These are phyloP conservation scores for Puccinia coronata DNA, from an alignment of 1,284 basidiomycete genomes.

Conservation along the genomic window DNA sequence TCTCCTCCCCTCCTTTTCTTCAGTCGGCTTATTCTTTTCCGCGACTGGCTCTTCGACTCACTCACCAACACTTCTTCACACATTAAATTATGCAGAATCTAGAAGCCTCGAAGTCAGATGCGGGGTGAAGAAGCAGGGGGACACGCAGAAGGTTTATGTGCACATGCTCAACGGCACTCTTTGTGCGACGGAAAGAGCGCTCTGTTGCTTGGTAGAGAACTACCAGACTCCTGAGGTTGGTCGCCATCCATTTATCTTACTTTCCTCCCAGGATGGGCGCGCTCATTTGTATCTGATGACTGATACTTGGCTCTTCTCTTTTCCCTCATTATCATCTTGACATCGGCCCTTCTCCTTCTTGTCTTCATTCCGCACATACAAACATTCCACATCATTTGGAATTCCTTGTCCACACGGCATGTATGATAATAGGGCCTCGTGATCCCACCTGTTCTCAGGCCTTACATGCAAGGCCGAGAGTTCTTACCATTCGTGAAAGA, in stretches of 20 bases:
- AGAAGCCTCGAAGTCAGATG: constrained; percentile 84
- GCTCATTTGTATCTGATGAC: no score
- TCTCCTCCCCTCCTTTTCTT: background rate
- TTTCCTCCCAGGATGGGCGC: no score
- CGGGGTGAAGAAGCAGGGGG: constrained; percentile 82
- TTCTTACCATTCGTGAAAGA: constrained; percentile 46
- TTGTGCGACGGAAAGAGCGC: constrained; percentile 90
- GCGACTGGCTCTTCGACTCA: no score
- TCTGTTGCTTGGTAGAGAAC: constrained; percentile 98
- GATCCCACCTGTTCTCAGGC: constrained; percentile 20
- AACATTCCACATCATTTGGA: background rate
- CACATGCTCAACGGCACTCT: constrained; percentile 98
- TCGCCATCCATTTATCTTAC: background rate
- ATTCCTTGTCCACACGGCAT: no score
- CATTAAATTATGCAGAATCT: constrained; percentile 67
- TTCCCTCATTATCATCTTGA: no score
- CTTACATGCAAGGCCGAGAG: constrained; percentile 40
- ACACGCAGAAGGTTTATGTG: constrained; percentile 83
- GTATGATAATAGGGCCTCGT: constrained; percentile 41
- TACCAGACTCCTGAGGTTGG: constrained; percentile 80
- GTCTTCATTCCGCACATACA: no score
- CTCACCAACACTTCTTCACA: no score
- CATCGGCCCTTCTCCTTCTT: no score
- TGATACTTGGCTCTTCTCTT: no score
- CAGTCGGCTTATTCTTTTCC: background rate